Base-by-base conservation (phyloP, 78 protist species). In the Emiliania huxleyi region DNA sequence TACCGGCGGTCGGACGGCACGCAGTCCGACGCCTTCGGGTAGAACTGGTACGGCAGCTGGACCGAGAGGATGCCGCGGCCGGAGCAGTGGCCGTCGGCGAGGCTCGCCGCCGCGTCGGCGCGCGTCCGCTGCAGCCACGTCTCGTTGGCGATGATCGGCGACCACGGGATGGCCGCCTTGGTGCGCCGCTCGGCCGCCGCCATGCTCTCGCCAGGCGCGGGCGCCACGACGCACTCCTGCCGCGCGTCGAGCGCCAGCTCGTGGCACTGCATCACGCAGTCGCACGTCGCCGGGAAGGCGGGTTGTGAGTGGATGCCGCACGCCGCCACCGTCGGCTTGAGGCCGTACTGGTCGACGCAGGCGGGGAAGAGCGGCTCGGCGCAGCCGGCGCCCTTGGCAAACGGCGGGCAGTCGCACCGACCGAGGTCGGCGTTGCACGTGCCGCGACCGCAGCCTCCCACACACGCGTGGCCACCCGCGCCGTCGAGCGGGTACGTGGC, bases 281-380 rank as follows among this genome's bases (percentile, higher is more conserved):
- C 87, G 87, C 87, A 77, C 19, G 48, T 77, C 29, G 26, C 23
- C 12, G 87, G 87, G 46, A 77, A 77, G 29, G 87, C 45, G 48
- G 87, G 43, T 22, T 71, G 81, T 48, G 45, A 4, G 87, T 8
- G 46, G 43, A 77, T 40, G 23, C 87, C 87, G 87, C 87, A 77
- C 22, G 87, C n/a, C 35, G 87, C 87, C 48, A 22, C 3, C 19
- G 44, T 4, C 4, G 19, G 6, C 37, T 0, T 2, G 49, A 77
- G 6, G 49, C 87, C 87, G 40, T 38, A 77, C 46, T 37, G 45
- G 37, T 38, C 1, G 48, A 22, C 44, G 46, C 87, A 77, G 12
- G 87, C 87, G 19, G 87, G 87, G n/a, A 77, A 77, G 33, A 77
- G 45, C 43, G 87, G 87, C 46, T 37, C 49, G 12, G 87, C 23